Conservation (phyloP, 108 stramenopile species). For the Seminavis robusta region DNA sequence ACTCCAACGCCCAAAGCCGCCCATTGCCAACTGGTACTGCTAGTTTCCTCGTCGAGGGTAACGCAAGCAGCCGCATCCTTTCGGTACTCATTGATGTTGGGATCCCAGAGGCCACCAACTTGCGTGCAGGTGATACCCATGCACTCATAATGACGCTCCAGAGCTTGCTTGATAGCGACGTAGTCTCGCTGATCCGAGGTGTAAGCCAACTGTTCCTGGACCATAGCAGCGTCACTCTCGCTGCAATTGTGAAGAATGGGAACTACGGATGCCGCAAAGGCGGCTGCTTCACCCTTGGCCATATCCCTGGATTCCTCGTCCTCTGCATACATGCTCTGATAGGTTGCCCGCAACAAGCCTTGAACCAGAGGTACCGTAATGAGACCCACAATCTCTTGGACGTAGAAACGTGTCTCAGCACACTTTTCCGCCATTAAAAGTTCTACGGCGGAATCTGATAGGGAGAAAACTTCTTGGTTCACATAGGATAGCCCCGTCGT, state of each 20-base stretch:
- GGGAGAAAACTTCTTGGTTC: constrained; percentile 53
- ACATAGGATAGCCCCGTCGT: constrained; percentile 48
- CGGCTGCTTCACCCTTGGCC: constrained; percentile 27
- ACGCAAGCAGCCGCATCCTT: too few relatives aligned
- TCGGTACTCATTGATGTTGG: too few relatives aligned
- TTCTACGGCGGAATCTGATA: constrained; percentile 44
- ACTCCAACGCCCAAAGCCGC: too few relatives aligned
- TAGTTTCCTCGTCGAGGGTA: too few relatives aligned
- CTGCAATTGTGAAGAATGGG: constrained; percentile 40
- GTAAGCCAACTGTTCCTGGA: not conserved
- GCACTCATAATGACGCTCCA: not conserved
- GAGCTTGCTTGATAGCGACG: not conserved
- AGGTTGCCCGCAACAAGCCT: constrained; percentile 64
- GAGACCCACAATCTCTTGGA: constrained; percentile 41
- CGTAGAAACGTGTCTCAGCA: constrained; percentile 30
- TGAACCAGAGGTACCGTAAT: constrained; percentile 77
- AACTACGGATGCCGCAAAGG: constrained; percentile 46
- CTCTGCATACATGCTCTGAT: constrained; percentile 39
- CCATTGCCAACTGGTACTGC: too few relatives aligned
- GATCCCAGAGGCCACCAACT: constrained; percentile 47
- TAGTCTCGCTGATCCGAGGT: constrained; percentile 4
- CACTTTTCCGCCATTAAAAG: constrained; percentile 52
- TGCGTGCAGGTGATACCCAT: constrained; percentile 46
- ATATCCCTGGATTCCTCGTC: constrained; percentile 43
- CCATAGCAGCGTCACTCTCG: constrained; percentile 4